Evolutionary conservation across 352 stramenopile species (phyloP), one percentile per base, ranked within the genome.

Genomic region (Phytopythium litorale): DNA sequence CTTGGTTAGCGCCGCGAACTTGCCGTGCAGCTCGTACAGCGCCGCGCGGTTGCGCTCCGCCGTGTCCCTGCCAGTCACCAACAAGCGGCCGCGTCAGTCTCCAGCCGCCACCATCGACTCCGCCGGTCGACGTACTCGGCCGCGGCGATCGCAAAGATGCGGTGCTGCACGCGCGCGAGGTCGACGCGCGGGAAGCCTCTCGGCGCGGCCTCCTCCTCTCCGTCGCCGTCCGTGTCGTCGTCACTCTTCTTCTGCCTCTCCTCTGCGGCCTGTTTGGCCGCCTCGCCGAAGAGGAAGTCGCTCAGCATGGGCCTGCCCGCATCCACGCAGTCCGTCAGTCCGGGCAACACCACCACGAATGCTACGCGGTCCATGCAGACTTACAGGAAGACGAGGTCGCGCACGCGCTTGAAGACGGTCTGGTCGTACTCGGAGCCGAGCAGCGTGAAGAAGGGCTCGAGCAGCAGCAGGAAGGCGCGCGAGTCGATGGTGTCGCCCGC

Each of bases 361-460:
- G 25, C 18, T 19, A 25, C 3, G 28, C 28, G 28, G 3, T 2
- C 28, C 28, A 32, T 32, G 38, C 16, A 25, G 0, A 42, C 23
- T 5, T 43, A 76, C 58, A 74, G 59, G 57, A 94, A 92, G 56
- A 94, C 78, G 49, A 91, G 66, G 58, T 92, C 84, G 25, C 75
- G 72, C 42, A 92, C 77, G 62, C 86, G 86, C 69, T 92, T 92
- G 68, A 89, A 87, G 28, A 94, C 75, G 23, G 73, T 79, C 70
- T 87, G 87, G 68, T 94, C 84, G 68, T 91, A 88, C 58, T 94
- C 82, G 35, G 70, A 81, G 62, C 77, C 81, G 58, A 94, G 60
- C 46, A 94, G 68, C 54, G 82, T 86, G 63, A 92, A 89, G 58
- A 94, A 94, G 3, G 86, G 86, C 71, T 92, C 86, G 38, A 94